Evolutionary conservation across 1,139 yeast genomes (phyloP).

Genomic region (Geotrichum candidum): DNA sequence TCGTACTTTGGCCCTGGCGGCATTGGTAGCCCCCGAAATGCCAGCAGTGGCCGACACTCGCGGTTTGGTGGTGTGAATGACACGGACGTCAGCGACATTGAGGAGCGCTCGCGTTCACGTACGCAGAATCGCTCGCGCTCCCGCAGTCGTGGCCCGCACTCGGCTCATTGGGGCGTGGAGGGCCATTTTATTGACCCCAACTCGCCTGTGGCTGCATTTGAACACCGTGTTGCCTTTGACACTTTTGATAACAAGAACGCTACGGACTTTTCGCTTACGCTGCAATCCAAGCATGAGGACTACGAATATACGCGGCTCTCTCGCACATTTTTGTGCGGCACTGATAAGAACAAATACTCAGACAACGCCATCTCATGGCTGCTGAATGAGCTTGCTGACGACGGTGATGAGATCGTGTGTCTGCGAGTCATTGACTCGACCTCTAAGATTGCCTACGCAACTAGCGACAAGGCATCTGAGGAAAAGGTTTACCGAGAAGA

Average conservation of each 20-base stretch:
- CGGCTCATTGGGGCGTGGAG: not conserved
- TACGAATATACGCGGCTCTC: conserved; percentile 52
- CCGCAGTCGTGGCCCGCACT: conserved; percentile 7
- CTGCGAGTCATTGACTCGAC: conserved; percentile 50
- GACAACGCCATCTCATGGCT: conserved; percentile 61
- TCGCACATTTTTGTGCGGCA: conserved; percentile 59
- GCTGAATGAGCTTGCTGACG: conserved; percentile 53
- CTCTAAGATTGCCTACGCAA: conserved; percentile 23
- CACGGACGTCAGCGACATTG: conserved; percentile 12
- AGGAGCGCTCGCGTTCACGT: conserved; percentile 2
- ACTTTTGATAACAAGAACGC: conserved; percentile 43
- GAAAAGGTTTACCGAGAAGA: conserved; percentile 37
- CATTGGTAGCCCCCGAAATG: conserved; percentile 1
- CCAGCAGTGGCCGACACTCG: not conserved
- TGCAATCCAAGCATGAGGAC: conserved; percentile 51
- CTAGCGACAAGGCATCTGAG: conserved; percentile 28
- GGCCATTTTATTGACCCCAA: conserved; percentile 12
- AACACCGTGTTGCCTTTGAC: conserved; percentile 48
- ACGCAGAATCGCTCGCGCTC: conserved; percentile 1
- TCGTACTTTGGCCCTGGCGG: conserved; percentile 12
- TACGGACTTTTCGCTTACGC: conserved; percentile 42
- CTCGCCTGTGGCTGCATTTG: conserved; percentile 21
- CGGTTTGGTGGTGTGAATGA: not conserved
- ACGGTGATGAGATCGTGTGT: conserved; percentile 61
- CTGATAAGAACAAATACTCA: conserved; percentile 52